phyloP scores from a whole-genome alignment of 108 stramenopile genomes.

The Fragilariopsis cylindrus region DNA sequence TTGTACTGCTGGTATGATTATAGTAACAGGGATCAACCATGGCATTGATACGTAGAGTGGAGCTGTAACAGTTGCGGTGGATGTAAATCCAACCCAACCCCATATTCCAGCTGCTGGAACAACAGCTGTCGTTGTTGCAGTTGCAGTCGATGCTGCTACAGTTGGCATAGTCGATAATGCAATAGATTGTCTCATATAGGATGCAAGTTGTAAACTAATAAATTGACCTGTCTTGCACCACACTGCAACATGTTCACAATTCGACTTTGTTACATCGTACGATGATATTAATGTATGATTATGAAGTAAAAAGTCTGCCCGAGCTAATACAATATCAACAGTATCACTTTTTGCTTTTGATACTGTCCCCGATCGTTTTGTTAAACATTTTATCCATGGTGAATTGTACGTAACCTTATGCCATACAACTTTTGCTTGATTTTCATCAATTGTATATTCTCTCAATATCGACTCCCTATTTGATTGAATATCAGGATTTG shows the following conservation, averaged over 20 bases:
- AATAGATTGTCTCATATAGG: neutral
- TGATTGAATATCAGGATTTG: neutral
- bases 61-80: conserved; percentile 37
- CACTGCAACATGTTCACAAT: conserved; percentile 76
- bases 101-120: conserved; percentile 39
- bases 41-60: conserved; percentile 42
- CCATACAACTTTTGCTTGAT: neutral
- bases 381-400: neutral
- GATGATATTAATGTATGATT: neutral
- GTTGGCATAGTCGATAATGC: neutral
- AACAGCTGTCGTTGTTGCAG: neutral
- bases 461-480: neutral
- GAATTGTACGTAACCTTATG: neutral
- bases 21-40: conserved; percentile 56
- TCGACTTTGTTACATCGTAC: neutral
- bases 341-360: conserved; percentile 9
- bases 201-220: conserved; percentile 42
- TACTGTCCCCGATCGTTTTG: neutral
- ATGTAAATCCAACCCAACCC: conserved; percentile 77
- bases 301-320: conserved; percentile 11
- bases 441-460: neutral
- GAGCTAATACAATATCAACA: conserved; percentile 29
- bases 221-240: conserved; percentile 67
- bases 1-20: neutral
- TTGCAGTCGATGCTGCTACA: neutral